These are phyloP conservation scores for Fusarium siculi DNA, from an alignment of 2,329 filamentous ascomycete species.

Conservation along the genomic window DNA sequence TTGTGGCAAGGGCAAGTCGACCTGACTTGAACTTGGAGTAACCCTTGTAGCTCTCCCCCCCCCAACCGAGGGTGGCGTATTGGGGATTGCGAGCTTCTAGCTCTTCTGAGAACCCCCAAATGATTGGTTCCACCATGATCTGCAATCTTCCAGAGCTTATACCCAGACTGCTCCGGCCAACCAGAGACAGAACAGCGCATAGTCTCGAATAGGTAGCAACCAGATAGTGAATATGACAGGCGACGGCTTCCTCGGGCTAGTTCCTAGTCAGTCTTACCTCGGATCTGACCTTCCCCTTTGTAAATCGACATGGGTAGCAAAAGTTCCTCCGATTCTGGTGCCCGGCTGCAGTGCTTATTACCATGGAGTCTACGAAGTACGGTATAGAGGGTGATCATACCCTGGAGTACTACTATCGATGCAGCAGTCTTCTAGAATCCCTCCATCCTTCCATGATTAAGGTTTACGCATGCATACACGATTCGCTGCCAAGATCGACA, in stretches of 20 bases:
- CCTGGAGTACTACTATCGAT: neutral
- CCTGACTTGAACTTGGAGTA: neutral
- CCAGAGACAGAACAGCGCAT: neutral
- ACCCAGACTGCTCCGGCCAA: neutral
- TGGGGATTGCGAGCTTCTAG: neutral
- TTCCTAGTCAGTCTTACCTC: neutral
- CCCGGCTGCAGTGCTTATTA: neutral
- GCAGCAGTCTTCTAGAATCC: neutral
- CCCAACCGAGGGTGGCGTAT: neutral
- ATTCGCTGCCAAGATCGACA: neutral
- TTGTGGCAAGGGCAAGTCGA: conserved; percentile 1
- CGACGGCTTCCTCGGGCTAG: neutral
- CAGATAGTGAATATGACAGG: neutral
- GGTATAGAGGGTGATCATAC: neutral
- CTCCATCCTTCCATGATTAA: neutral
- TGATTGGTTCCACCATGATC: neutral
- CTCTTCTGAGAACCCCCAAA: neutral
- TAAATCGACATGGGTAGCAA: neutral
- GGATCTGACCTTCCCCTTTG: neutral
- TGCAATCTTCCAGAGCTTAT: neutral
- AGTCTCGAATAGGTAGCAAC: neutral
- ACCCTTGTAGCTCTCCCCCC: neutral
- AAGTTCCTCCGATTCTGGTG: neutral
- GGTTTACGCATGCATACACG: neutral
- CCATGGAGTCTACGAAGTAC: neutral